Conservation (phyloP, 2,329 filamentous ascomycete species). For the Neonectria coccinea region DNA sequence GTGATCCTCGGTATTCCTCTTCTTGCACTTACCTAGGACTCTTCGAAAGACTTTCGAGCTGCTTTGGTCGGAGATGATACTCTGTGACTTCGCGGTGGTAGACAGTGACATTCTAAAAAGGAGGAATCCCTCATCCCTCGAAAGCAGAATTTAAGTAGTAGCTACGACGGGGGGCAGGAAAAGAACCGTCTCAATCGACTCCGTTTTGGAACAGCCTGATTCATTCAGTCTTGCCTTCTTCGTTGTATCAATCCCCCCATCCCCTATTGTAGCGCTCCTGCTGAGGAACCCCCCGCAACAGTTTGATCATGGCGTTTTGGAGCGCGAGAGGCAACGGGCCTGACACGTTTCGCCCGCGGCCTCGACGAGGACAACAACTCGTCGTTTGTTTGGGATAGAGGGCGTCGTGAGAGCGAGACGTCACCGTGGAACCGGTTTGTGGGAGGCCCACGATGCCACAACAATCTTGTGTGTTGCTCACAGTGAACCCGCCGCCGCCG, state of each 20-base stretch:
- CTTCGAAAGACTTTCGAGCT: neutral
- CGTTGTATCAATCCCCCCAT: neutral
- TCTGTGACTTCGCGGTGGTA: neutral
- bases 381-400: neutral
- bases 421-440: neutral
- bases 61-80: neutral
- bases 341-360: neutral
- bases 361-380: neutral
- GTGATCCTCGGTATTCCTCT: neutral
- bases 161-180: neutral
- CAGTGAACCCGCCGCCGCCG: neutral
- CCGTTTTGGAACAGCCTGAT: neutral
- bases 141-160: neutral
- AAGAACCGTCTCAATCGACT: neutral
- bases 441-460: neutral
- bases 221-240: neutral
- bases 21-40: neutral
- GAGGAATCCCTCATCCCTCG: neutral
- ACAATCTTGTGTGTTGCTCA: neutral
- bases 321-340: neutral
- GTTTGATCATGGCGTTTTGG: neutral
- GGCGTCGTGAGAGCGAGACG: neutral
- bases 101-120: neutral
- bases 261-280: neutral
- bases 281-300: neutral